These are phyloP conservation scores for Fusarium metavorans DNA, from an alignment of 2,329 filamentous ascomycete genomes.

Conservation along the genomic window DNA sequence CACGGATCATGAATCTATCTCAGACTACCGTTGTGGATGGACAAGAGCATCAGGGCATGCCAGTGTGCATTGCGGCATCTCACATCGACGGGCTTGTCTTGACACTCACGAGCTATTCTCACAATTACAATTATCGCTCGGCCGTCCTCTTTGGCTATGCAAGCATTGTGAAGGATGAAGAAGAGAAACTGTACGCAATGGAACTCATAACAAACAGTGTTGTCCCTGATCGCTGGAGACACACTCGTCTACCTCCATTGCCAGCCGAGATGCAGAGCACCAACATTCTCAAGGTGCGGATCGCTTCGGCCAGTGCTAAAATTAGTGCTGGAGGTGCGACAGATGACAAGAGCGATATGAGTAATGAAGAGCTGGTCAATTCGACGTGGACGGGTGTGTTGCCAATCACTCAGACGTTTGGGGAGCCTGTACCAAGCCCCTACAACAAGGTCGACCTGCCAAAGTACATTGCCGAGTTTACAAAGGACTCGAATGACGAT, in stretches of 20 bases:
- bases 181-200: constrained; percentile 85
- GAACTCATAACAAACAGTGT: constrained; percentile 81
- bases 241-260: constrained; percentile 77
- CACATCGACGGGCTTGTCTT: constrained; percentile 85
- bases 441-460: constrained; percentile 73
- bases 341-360: constrained; percentile 64
- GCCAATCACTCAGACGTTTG: constrained; percentile 73
- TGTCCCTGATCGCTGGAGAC: constrained; percentile 75
- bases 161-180: constrained; percentile 70
- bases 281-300: constrained; percentile 75
- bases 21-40: constrained; percentile 17
- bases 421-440: constrained; percentile 70
- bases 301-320: constrained; percentile 82
- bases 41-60: constrained; percentile 63
- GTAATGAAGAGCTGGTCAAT: constrained; percentile 55
- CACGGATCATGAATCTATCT: constrained; percentile 78
- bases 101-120: constrained; percentile 80
- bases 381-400: constrained; percentile 69
- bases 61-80: constrained; percentile 78
- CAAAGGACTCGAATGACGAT: constrained; percentile 52
- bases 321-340: constrained; percentile 72
- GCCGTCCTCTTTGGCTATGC: constrained; percentile 83
- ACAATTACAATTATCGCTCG: constrained; percentile 90
- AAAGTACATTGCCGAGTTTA: constrained; percentile 65
- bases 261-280: constrained; percentile 81